Conservation (phyloP, 164 flowering plant genomes). For the Piper betle region DNA sequence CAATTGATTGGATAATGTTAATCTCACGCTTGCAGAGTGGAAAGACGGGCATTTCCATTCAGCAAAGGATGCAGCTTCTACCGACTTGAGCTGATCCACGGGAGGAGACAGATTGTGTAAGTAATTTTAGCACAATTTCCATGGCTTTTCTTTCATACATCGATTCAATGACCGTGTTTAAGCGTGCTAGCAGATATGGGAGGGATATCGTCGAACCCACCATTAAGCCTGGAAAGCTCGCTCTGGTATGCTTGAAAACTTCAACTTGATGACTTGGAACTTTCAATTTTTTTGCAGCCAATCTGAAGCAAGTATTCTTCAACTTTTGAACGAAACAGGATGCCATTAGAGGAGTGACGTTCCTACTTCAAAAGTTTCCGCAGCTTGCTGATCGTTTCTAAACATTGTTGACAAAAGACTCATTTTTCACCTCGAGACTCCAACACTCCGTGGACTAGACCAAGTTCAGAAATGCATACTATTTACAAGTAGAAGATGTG, state of each 20-base stretch:
- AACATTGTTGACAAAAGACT: not conserved
- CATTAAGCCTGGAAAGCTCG: conserved; percentile 73
- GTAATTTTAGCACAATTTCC: conserved; percentile 9
- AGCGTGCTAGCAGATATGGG: conserved; percentile 41
- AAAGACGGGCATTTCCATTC: conserved; percentile 68
- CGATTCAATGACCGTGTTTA: not conserved
- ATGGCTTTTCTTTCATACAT: too few relatives aligned
- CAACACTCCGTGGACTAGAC: too few relatives aligned
- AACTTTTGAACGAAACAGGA: conserved; percentile 19
- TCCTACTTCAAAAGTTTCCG: conserved; percentile 68
- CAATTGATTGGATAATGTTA: too few relatives aligned
- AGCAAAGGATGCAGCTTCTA: conserved; percentile 98
- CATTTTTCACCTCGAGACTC: too few relatives aligned
- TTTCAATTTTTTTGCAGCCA: not conserved
- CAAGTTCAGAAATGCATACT: too few relatives aligned
- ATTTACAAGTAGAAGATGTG: too few relatives aligned
- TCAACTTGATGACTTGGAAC: not conserved
- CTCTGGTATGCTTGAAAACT: conserved; percentile 40
- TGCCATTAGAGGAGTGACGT: conserved; percentile 55
- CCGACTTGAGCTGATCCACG: conserved; percentile 44
- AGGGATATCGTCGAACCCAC: conserved; percentile 80
- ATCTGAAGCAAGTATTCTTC: too few relatives aligned
- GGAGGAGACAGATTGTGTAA: conserved; percentile 71
- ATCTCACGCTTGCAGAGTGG: conserved; percentile 47
- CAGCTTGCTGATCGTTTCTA: conserved; percentile 41